Evolutionary conservation across 2,329 filamentous ascomycete species (phyloP).

Genomic region (Diaporthe nobilis): DNA sequence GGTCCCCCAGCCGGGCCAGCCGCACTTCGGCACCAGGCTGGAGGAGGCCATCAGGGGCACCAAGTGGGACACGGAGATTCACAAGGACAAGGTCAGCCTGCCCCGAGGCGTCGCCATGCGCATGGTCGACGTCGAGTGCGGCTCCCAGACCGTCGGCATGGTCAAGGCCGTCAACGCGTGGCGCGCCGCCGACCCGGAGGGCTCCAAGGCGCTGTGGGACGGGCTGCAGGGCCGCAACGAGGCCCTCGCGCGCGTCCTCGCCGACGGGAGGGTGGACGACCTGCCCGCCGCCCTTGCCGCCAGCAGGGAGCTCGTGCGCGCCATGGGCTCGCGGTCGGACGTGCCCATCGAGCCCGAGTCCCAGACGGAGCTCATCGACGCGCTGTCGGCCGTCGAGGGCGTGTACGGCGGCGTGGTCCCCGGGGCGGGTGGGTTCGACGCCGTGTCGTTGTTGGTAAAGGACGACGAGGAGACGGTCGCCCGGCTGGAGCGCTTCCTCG

Average conservation of each 20-base stretch:
- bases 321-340: constrained; percentile 80
- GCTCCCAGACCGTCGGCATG: constrained; percentile 94
- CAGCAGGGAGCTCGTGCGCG: constrained; percentile 75
- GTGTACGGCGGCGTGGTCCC: constrained; percentile 94
- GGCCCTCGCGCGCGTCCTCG: constrained; percentile 75
- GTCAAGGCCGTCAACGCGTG: constrained; percentile 92
- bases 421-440: constrained; percentile 94
- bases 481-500: constrained; percentile 73
- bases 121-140: constrained; percentile 97
- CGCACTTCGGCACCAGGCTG: constrained; percentile 77
- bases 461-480: constrained; percentile 77
- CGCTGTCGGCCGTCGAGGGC: constrained; percentile 77
- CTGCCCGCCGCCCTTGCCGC: constrained; percentile 62
- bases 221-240: constrained; percentile 82
- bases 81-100: constrained; percentile 77
- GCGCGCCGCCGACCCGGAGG: constrained; percentile 74
- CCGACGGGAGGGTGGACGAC: constrained; percentile 59
- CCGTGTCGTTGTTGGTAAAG: constrained; percentile 83
- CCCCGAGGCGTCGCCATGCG: constrained; percentile 82
- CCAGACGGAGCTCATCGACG: constrained; percentile 89
- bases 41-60: constrained; percentile 74
- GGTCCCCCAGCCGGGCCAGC: constrained; percentile 75
- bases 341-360: constrained; percentile 91
- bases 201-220: constrained; percentile 81
- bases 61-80: constrained; percentile 84